Evolutionary conservation across 345 rosid genomes (phyloP).

Genomic region (Anacardium occidentale): DNA sequence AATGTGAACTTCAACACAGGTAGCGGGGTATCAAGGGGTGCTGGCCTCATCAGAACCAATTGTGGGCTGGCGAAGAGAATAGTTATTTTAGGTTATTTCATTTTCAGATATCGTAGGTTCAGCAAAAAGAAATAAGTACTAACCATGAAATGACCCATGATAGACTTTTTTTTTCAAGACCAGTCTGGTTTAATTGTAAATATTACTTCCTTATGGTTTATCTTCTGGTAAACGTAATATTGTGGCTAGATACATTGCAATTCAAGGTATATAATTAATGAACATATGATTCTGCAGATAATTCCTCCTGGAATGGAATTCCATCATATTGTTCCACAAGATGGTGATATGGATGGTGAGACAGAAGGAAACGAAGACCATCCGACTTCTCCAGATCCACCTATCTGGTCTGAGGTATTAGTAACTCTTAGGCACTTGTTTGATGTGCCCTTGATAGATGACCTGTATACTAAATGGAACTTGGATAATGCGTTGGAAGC

Average conservation of each 20-base stretch:
- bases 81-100: neutral
- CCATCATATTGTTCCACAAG: constrained; percentile 88
- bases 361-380: constrained; percentile 84
- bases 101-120: too few species aligned
- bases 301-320: constrained; percentile 99
- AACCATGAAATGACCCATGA: neutral
- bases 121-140: neutral
- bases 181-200: neutral
- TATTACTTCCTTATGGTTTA: neutral
- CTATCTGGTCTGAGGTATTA: constrained; percentile 88
- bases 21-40: neutral
- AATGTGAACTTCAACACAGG: neutral
- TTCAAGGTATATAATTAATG: neutral
- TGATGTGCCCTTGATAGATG: constrained; percentile 5
- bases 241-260: constrained; percentile 5
- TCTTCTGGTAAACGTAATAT: neutral
- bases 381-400: constrained; percentile 80
- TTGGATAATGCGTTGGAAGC: constrained; percentile 8
- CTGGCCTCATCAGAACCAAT: neutral
- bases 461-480: neutral
- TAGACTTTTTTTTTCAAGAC: neutral
- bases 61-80: neutral
- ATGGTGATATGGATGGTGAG: constrained; percentile 88
- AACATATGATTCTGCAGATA: constrained; percentile 46
- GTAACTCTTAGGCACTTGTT: constrained; percentile 11